These are phyloP conservation scores for Hemerocallis citrina DNA, from an alignment of 106 monocot species.

Conservation along the genomic window DNA sequence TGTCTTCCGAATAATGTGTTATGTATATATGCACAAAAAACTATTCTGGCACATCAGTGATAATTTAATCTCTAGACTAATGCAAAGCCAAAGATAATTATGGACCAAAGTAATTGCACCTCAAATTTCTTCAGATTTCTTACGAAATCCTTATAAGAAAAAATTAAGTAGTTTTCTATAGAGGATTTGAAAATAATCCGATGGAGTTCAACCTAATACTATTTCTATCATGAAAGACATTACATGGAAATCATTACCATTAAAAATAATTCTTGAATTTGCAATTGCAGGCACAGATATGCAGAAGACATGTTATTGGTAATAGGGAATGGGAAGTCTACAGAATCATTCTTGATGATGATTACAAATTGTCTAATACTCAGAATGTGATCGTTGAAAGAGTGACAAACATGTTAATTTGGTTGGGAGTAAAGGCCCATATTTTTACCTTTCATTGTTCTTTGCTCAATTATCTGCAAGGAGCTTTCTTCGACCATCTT, in stretches of 20 bases:
- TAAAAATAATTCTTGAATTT: not conserved
- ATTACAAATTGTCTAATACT: conserved; percentile 23
- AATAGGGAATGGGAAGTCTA: conserved; percentile 92
- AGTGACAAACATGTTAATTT: conserved; percentile 78
- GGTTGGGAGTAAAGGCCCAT: conserved; percentile 48
- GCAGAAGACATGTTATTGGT: conserved; percentile 51
- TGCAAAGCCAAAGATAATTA: too few relatives aligned
- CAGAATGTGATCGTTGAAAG: conserved; percentile 42
- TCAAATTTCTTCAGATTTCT: too few relatives aligned
- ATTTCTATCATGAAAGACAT: too few relatives aligned
- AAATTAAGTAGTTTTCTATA: too few relatives aligned
- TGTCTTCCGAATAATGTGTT: too few relatives aligned
- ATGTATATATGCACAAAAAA: too few relatives aligned
- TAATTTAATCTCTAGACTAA: too few relatives aligned
- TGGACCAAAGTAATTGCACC: too few relatives aligned
- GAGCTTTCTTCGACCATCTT: not conserved
- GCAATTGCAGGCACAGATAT: conserved; percentile 58
- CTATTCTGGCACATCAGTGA: too few relatives aligned
- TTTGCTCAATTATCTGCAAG: not conserved
- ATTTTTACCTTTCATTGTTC: not conserved
- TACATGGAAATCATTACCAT: not conserved
- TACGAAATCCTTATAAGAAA: too few relatives aligned
- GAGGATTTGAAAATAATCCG: too few relatives aligned
- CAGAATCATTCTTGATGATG: conserved; percentile 68
- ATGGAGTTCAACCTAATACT: too few relatives aligned